phyloP scores from a whole-genome alignment of 2,329 filamentous ascomycete genomes.

The Pleurostoma richardsiae region DNA sequence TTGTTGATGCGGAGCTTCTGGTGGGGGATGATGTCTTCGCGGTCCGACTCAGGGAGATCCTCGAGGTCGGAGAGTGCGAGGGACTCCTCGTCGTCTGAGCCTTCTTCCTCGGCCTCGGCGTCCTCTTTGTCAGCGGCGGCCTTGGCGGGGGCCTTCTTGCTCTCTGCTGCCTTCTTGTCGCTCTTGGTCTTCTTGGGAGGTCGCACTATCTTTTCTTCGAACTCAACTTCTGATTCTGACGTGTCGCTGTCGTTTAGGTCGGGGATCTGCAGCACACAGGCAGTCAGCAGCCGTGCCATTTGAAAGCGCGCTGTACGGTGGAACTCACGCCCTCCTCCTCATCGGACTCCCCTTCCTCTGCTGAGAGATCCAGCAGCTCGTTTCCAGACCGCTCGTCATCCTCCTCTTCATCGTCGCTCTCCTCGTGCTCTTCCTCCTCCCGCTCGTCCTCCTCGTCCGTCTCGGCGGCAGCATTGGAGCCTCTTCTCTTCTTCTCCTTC shows the following conservation, averaged over 20 bases:
- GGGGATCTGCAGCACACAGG: constrained; percentile 35
- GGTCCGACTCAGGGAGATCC: constrained; percentile 64
- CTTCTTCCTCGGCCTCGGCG: constrained; percentile 57
- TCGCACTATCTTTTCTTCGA: constrained; percentile 65
- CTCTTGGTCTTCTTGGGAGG: constrained; percentile 17
- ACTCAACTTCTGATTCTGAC: constrained; percentile 71
- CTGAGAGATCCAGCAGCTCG: constrained; percentile 7
- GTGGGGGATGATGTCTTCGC: constrained; percentile 81
- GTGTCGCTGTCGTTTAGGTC: constrained; percentile 55
- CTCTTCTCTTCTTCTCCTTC: constrained; percentile 31
- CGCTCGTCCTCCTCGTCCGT: constrained; percentile 22
- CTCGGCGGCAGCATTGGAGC: constrained; percentile 16
- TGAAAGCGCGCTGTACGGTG: background rate
- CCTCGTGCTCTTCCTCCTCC: constrained; percentile 29
- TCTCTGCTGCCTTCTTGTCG: constrained; percentile 20
- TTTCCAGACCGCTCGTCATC: constrained; percentile 14
- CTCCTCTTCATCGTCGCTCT: constrained; percentile 14
- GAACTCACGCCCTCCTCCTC: constrained; percentile 12
- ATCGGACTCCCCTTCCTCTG: constrained; percentile 16
- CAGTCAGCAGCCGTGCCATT: constrained; percentile 29
- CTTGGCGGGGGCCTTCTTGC: constrained; percentile 36
- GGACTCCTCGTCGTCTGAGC: constrained; percentile 72
- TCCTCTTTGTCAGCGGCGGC: constrained; percentile 40
- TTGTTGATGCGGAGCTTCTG: constrained; percentile 98
- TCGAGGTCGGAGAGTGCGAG: constrained; percentile 86